Base-by-base conservation (phyloP, 345 rosid species). In the Erodium maritimum region DNA sequence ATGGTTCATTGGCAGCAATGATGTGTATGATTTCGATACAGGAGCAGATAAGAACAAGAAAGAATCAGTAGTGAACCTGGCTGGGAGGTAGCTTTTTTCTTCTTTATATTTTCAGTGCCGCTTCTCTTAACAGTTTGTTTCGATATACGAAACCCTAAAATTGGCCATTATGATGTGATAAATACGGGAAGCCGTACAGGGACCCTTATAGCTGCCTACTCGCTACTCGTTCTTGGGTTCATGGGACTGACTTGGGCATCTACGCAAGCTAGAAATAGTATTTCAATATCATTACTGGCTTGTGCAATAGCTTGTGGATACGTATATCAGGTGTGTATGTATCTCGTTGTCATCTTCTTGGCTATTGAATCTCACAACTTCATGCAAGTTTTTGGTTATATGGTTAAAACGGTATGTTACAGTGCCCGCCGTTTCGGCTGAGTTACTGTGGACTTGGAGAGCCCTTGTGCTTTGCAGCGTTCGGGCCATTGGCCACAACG, bases 391-490 rank as follows among this genome's bases (percentile, higher is more conserved):
- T 21, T 53, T 57, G 12, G 33, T n/a, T 17, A 51, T 17, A 18
- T 61, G 23, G 45, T 46, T 19, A 21, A 34, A 10, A 23, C 20
- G 55, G 14, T 58, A 19, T 42, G 18, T 57, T 62, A 61, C 65
- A 86, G 97, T 91, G 96, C 73, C 97, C 97, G 0, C 97, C 96
- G 56, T 91, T 91, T 72, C 77, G 96, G 66, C 67, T 88, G 67
- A 88, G 95, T 76, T 91, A 88, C 81, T 87, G 74, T 59, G 96
- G 97, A 71, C 60, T 91, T 57, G 97, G 97, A 69, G 96, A 91
- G 81, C 95, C 97, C 2, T 67, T 91, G 73, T 88, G 95, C 67
- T 91, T 88, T 62, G 86, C 91, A 42, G 95, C 96, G 34, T 91
- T 88, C 57, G 96, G 97, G 46, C 97, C 93, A n/a, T 88, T 91